These are phyloP conservation scores for Astragalus membranaceus DNA, from an alignment of 306 rosid genomes.

Conservation along the genomic window DNA sequence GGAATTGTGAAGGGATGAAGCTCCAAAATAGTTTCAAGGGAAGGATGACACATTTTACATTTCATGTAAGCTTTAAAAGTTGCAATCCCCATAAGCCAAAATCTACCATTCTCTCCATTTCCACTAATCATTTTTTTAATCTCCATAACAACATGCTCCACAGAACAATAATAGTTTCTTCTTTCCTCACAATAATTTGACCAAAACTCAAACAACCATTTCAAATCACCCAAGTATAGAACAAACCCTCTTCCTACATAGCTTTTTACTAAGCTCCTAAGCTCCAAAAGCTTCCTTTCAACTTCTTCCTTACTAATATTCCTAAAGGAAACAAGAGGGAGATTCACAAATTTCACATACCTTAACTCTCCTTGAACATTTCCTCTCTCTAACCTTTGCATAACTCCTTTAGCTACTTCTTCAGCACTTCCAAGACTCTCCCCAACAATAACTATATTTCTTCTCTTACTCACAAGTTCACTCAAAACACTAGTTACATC, in stretches of 20 bases:
- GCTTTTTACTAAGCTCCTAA: slow-evolving; percentile 49
- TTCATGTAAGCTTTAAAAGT: slow-evolving; percentile 57
- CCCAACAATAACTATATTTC: slow-evolving; percentile 57
- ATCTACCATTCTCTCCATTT: slow-evolving; percentile 40
- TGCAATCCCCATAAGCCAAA: slow-evolving; percentile 68
- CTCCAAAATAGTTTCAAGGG: slow-evolving; percentile 70
- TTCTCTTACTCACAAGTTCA: slow-evolving; percentile 45
- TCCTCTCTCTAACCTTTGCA: slow-evolving; percentile 55
- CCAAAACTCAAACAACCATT: slow-evolving; percentile 73
- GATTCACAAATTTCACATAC: slow-evolving; percentile 45
- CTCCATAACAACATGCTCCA: slow-evolving; percentile 67
- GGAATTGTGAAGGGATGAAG: slow-evolving; percentile 70
- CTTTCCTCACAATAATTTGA: slow-evolving; percentile 40
- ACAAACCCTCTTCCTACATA: slow-evolving; percentile 59
- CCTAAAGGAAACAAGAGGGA: slow-evolving; percentile 54
- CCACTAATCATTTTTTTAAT: slow-evolving; percentile 49
- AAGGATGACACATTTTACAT: slow-evolving; percentile 56
- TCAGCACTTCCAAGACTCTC: slow-evolving; percentile 43
- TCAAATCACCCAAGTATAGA: slow-evolving; percentile 65
- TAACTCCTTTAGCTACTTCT: slow-evolving; percentile 43
- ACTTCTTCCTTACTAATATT: slow-evolving; percentile 51
- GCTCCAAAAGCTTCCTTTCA: slow-evolving; percentile 57
- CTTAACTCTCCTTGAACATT: slow-evolving; percentile 39
- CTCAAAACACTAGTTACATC: slow-evolving; percentile 52
- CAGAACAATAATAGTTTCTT: slow-evolving; percentile 35